Conservation (phyloP, 2,329 filamentous ascomycete species). For the Pseudogymnoascus sp. region DNA sequence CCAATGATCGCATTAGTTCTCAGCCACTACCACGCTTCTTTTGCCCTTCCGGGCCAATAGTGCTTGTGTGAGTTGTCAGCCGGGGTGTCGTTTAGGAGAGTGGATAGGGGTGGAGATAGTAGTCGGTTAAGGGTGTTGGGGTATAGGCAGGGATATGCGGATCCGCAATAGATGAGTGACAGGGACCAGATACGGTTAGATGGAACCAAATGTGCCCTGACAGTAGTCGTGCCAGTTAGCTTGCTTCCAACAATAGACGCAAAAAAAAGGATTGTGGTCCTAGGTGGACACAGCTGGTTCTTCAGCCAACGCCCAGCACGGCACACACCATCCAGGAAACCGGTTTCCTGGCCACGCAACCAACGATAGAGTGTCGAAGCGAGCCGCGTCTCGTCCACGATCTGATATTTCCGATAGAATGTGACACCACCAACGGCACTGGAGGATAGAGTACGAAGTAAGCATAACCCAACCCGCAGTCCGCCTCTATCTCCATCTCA, state of each 20-base stretch:
- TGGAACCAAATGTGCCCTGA: background rate
- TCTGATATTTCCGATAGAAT: background rate
- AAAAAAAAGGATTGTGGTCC: background rate
- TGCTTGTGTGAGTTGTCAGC: background rate
- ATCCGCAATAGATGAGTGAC: background rate
- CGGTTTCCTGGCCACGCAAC: background rate
- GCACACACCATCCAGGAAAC: background rate
- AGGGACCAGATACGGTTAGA: background rate
- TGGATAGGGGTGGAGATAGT: background rate
- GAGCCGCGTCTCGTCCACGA: background rate
- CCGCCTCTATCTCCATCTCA: background rate
- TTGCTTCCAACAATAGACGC: constrained; percentile 4
- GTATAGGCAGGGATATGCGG: background rate
- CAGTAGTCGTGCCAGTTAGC: background rate
- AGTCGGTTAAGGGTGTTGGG: background rate
- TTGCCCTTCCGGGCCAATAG: background rate
- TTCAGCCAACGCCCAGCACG: background rate
- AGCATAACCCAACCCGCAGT: background rate
- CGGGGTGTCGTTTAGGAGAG: background rate
- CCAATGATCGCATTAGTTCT: background rate
- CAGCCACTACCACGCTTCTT: background rate
- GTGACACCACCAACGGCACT: background rate
- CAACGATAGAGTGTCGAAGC: background rate
- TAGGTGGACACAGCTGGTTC: background rate
- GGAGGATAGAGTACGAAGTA: background rate